Evolutionary conservation across 345 rosid species (phyloP), one percentile per base, ranked within the genome.

Genomic region (Psidium friedrichsthalianum): DNA sequence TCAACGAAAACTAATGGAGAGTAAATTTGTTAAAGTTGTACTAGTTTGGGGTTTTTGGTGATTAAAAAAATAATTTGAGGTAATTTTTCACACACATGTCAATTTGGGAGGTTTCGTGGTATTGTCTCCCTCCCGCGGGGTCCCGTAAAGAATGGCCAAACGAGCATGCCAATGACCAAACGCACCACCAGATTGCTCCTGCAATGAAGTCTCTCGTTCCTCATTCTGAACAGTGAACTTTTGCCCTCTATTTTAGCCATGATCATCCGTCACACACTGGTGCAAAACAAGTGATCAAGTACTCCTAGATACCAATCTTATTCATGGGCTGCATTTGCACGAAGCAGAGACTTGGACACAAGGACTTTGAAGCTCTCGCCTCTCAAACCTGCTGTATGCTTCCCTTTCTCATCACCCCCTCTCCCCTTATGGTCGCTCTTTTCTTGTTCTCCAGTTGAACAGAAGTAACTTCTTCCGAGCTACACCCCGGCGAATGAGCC

Each of bases 241-340:
- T 56, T 56, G 25, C 25, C 59, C 59, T 22, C 12, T 22, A 22
- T 56, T 56, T 22, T 8, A 56, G 22, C 13, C n/a, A 22, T 22
- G 59, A 22, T 56, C n/a, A 56, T 56, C n/a, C 1, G 59, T 56
- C 12, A 22, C 59, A 22, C 9, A 22, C 59, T 56, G 59, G n/a
- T 56, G n/a, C 59, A 56, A 56, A 56, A 22, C 59, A 22, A 56
- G n/a, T 21, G n/a, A 22, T n/a, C 8, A 56, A 9, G n/a, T 9
- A 22, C n/a, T 55, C 21, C 56, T 55, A 2, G 20, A 55, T 6
- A 55, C 56, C 56, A 55, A 55, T 20, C 56, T 55, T 20, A 6
- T 7, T 44, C 11, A 88, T 86, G 90, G 91, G 93, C n/a, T 88
- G 90, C 53, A 82, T 84, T 61, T 89, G 84, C 83, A 78, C 56